A percentile compares a stretch with the other conserved stretches of the same genome.
Evolutionary conservation across 306 rosid species (phyloP).

Genomic region (Quercus bicolor): DNA sequence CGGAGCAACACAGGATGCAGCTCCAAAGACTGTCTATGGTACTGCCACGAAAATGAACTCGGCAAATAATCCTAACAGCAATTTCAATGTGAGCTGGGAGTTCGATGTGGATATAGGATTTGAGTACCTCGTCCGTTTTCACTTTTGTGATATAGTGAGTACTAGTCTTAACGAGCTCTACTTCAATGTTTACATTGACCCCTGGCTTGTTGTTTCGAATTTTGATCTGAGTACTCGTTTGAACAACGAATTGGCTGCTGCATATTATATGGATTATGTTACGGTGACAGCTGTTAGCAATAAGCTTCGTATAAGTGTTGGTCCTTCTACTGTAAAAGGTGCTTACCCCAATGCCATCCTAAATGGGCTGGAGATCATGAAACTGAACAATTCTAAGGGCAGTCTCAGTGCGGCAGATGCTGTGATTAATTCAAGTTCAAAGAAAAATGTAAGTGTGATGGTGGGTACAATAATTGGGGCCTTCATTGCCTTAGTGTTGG

Average conservation of each 20-base stretch:
- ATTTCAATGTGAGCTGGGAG: slow-evolving; percentile 78
- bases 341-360: slow-evolving; percentile 71
- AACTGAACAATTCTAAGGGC: slow-evolving; percentile 73
- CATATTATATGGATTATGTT: slow-evolving; percentile 57
- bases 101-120: slow-evolving; percentile 69
- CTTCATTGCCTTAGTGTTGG: slow-evolving; percentile 41
- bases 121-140: slow-evolving; percentile 80
- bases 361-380: slow-evolving; percentile 93
- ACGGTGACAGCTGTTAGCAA: slow-evolving; percentile 28
- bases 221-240: slow-evolving; percentile 36
- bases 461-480: slow-evolving; percentile 60
- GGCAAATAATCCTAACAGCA: slow-evolving; percentile 34
- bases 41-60: slow-evolving; percentile 65
- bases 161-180: slow-evolving; percentile 49
- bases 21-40: slow-evolving; percentile 72
- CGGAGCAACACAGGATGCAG: slow-evolving; percentile 51
- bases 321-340: slow-evolving; percentile 44
- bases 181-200: slow-evolving; percentile 66
- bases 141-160: slow-evolving; percentile 78
- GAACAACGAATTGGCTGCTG: slow-evolving; percentile 39
- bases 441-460: slow-evolving; percentile 41
- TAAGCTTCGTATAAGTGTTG: slow-evolving; percentile 57
- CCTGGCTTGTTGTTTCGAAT: slow-evolving; percentile 40
- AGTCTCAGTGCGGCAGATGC: slow-evolving; percentile 49
- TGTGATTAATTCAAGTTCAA: slow-evolving; percentile 40